Base-by-base conservation (phyloP, 345 rosid species). In the Tarenaya hassleriana region DNA sequence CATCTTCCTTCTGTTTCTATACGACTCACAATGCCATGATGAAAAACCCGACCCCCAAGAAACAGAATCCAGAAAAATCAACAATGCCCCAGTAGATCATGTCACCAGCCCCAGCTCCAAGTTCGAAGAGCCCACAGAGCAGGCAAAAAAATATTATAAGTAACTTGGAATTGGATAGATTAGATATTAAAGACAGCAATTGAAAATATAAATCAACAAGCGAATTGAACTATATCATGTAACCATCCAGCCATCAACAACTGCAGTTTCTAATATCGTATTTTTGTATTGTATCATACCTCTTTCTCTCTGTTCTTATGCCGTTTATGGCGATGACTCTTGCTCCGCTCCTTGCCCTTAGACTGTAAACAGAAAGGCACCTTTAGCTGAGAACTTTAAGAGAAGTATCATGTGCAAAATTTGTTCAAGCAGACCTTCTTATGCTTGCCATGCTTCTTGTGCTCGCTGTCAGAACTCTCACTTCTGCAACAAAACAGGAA, bases 51-150 rank as follows among this genome's bases (percentile, higher is more conserved):
- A 71, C 68, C n/a, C n/a, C 73, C 64, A 71, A 69, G 68, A 65
- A 68, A 77, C 51, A 76, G n/a, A n/a, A 82, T 65, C 78, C 75
- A 76, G 70, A 77, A 76, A 84, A 78, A 64, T 46, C 67, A 75
- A 79, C 56, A 69, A 80, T 29, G 67, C 55, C 60, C 92, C 83
- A 64, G 75, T 64, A 52, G 68, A 79, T 58, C 77, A 79, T 69
- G 95, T 72, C 88, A 78, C 65, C 73, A 77, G 69, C 75, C 86
- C 81, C 94, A 83, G 98, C 98, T 92, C 98, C 94, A 85, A 84
- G 73, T 79, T 75, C 86, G 52, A 76, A 85, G 95, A 83, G 95
- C 91, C 94, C 96, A 81, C 54, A 71, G 53, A 72, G 75, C 50
- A 79, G 84, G 84, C 82, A 85, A 74, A 83, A 65, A 69, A 69